Evolutionary conservation across 176 grass and related monocot species (phyloP).

Genomic region (Neostapfia colusana): DNA sequence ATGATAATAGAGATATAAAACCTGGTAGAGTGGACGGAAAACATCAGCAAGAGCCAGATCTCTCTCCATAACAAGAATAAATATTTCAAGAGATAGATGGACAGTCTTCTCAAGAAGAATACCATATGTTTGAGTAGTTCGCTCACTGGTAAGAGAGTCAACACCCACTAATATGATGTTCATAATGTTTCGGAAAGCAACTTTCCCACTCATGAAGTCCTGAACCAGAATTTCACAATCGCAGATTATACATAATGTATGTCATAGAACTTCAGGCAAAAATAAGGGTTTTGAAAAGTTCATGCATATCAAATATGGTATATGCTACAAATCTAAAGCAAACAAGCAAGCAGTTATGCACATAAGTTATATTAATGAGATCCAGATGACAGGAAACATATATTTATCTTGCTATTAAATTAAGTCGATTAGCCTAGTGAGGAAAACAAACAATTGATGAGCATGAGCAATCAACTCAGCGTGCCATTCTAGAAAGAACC

Average conservation of each 20-base stretch:
- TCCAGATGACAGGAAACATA: too few species aligned
- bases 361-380: too few species aligned
- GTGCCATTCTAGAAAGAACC: neutral
- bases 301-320: neutral
- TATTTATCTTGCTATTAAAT: too few species aligned
- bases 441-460: constrained; percentile 3
- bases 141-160: constrained; percentile 70
- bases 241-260: constrained; percentile 21
- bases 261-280: constrained; percentile 24
- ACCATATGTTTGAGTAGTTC: constrained; percentile 76
- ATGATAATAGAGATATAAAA: constrained; percentile 30
- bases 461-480: constrained; percentile 32
- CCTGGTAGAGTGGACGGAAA: constrained; percentile 90
- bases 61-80: constrained; percentile 86
- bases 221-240: constrained; percentile 40
- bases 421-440: constrained; percentile 1
- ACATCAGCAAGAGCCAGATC: constrained; percentile 87
- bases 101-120: constrained; percentile 78
- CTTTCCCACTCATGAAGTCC: constrained; percentile 95
- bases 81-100: constrained; percentile 84
- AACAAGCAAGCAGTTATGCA: too few species aligned
- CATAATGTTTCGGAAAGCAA: constrained; percentile 90
- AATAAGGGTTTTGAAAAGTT: too few species aligned
- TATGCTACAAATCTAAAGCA: constrained; percentile 31
- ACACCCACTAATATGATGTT: constrained; percentile 77